phyloP scores from a whole-genome alignment of 345 rosid species.

The Hypericum perforatum region DNA sequence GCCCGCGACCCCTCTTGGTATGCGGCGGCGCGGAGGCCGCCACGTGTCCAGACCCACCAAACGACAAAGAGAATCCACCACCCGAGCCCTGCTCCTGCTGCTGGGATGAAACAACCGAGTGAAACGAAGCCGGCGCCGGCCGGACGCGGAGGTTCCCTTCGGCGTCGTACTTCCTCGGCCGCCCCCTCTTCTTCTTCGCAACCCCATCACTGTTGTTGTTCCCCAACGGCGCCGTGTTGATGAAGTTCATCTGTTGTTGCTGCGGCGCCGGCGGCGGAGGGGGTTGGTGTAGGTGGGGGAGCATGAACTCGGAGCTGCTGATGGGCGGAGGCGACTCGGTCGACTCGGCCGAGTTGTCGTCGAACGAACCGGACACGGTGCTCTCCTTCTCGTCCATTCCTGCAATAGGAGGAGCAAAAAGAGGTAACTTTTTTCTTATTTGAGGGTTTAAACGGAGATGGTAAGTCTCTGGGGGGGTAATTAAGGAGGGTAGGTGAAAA shows the following conservation, averaged over 20 bases:
- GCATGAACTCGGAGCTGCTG: conserved; percentile 10
- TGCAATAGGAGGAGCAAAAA: neutral
- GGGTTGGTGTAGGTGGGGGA: neutral
- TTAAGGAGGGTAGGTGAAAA: no score
- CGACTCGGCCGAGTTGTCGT: conserved; percentile 17
- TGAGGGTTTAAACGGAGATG: neutral
- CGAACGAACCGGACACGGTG: conserved; percentile 25
- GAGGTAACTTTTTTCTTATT: neutral
- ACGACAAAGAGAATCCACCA: conserved; percentile 24
- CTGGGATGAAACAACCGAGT: neutral
- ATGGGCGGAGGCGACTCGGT: conserved; percentile 37
- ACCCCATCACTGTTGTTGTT: conserved; percentile 12
- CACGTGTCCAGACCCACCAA: no score
- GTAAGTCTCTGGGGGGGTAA: no score
- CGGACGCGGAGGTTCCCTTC: conserved; percentile 31
- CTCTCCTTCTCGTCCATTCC: conserved; percentile 38
- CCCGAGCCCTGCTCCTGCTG: conserved; percentile 1
- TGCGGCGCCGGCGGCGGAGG: conserved; percentile 9
- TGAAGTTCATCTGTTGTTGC: neutral
- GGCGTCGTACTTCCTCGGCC: conserved; percentile 38
- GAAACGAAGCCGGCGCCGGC: neutral
- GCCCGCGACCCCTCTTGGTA: conserved; percentile 41
- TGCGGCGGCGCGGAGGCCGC: conserved; percentile 3
- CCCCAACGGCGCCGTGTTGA: neutral
- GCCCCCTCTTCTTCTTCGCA: conserved; percentile 41